A percentile compares a stretch with the other conserved stretches of the same genome.
Conservation (phyloP, 2,329 filamentous ascomycete species). For the Beauveria pseudobassiana region DNA sequence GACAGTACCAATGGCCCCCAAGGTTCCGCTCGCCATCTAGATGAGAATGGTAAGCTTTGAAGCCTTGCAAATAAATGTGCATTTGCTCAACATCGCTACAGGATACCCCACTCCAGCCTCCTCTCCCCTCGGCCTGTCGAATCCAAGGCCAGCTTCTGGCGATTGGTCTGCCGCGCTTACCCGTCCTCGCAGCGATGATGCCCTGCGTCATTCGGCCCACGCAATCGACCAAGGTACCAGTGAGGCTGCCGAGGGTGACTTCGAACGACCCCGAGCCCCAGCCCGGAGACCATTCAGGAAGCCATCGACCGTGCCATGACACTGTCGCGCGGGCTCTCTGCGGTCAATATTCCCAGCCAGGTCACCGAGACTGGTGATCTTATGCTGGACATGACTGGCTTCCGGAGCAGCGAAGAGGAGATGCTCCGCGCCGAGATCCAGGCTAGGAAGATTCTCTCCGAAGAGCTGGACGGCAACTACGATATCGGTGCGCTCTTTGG, state of each 20-base stretch:
- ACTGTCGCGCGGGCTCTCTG: constrained; percentile 79
- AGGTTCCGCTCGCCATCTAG: constrained; percentile 20
- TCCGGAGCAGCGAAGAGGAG: constrained; percentile 91
- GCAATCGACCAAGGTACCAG: constrained; percentile 27
- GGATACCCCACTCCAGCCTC: constrained; percentile 46
- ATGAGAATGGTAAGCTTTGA: constrained; percentile 24
- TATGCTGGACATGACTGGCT: constrained; percentile 97
- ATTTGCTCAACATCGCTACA: constrained; percentile 19
- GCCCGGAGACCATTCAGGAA: constrained; percentile 62
- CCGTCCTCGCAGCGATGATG: constrained; percentile 47
- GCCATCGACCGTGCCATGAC: constrained; percentile 77
- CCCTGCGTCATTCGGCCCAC: constrained; percentile 42
- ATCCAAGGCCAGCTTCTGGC: constrained; percentile 38
- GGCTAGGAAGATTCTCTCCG: constrained; percentile 82
- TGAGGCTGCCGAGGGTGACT: constrained; percentile 32
- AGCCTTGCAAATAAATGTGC: neutral
- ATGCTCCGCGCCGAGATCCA: constrained; percentile 87
- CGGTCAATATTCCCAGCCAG: constrained; percentile 84
- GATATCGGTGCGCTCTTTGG: constrained; percentile 94
- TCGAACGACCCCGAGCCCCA: constrained; percentile 69
- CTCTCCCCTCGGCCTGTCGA: constrained; percentile 32
- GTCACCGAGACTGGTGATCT: constrained; percentile 91
- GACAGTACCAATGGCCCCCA: constrained; percentile 12
- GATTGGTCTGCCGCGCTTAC: constrained; percentile 41
- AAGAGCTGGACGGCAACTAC: constrained; percentile 90